Evolutionary conservation across 176 grass and related monocot genomes (phyloP), one percentile per base, ranked within the genome.

Genomic region (Coix lacrymajobi): DNA sequence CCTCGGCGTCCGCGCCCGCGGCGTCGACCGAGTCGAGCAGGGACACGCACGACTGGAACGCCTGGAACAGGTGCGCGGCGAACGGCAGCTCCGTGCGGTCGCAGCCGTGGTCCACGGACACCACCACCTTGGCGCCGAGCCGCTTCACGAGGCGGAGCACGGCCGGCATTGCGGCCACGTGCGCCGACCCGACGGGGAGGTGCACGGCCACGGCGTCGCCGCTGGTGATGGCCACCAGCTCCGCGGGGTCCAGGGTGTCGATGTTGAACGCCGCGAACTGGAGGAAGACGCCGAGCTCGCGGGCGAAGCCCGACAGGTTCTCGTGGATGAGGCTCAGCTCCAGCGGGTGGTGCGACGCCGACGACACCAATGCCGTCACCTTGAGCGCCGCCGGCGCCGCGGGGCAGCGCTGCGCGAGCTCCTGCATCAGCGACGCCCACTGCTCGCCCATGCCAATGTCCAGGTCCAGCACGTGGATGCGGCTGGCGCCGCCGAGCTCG

Each of bases 371-470:
- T 66, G 90, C 92, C 0, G 92, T 95, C 5, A 98, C 81, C 85
- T 91, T 93, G 69, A 98, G 90, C 44, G 76, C 64, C 16, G 79
- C 43, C 44, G 76, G 63, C 16, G 79, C 43, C 4, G 87, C 85
- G 52, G 87, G 86, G 75, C 79, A 66, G 51, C 76, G 79, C 70
- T 90, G 90, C 49, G 96, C 96, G 39, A 98, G 86, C 79, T 98
- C 96, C 31, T 98, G 96, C 87, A 98, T 90, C 41, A 98, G 94
- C 32, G 96, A 92, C 10, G 96, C 91, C 96, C 96, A 98, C 76
- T 98, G 96, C 74, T 88, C 92, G 69, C 96, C 96, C 77, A 95
- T 84, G 6, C 92, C 96, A 65, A 98, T 90, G 88, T 98, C 96
- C 8, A 98, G 81, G 87, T 98, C 96, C 10, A 98, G 70, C 10